Conservation (phyloP, 371 early-diverging fungal genomes). For the Rhizomucor miehei region DNA sequence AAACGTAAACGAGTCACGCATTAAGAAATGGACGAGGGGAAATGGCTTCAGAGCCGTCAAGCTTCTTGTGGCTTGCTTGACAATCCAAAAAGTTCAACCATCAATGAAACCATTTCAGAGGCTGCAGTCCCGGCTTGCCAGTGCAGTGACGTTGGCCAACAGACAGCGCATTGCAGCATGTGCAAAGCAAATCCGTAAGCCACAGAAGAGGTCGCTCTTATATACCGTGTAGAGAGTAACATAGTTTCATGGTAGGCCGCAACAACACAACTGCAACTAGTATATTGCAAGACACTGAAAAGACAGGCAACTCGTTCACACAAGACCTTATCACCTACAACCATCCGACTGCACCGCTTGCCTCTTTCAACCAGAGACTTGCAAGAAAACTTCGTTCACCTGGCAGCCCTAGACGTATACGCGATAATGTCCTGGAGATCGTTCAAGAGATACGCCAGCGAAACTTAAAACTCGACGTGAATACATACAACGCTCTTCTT, state of each 20-base stretch:
- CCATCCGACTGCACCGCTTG: constrained; percentile 37
- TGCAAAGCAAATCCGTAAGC: too few species aligned
- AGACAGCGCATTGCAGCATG: too few species aligned
- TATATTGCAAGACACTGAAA: background rate
- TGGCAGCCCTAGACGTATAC: constrained; percentile 8
- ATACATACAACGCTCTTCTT: constrained; percentile 49
- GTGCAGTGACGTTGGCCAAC: background rate
- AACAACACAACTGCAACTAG: background rate
- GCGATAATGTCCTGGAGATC: constrained; percentile 19
- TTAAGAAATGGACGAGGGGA: too few species aligned
- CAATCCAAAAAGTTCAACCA: too few species aligned
- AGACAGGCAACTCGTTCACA: constrained; percentile 5
- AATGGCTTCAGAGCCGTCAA: too few species aligned
- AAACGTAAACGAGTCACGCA: too few species aligned
- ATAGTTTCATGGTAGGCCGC: background rate
- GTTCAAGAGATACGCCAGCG: constrained; percentile 28
- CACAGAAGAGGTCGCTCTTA: too few species aligned
- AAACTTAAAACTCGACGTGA: constrained; percentile 40
- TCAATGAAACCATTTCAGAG: background rate
- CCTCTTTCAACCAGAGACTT: constrained; percentile 25
- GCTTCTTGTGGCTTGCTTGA: too few species aligned
- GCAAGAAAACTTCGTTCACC: constrained; percentile 10
- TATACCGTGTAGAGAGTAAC: too few species aligned
- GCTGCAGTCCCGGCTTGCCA: background rate
- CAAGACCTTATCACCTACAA: constrained; percentile 17